Evolutionary conservation across 768 basidiomycete species (phyloP).

Genomic region (Lentinula sp.): DNA sequence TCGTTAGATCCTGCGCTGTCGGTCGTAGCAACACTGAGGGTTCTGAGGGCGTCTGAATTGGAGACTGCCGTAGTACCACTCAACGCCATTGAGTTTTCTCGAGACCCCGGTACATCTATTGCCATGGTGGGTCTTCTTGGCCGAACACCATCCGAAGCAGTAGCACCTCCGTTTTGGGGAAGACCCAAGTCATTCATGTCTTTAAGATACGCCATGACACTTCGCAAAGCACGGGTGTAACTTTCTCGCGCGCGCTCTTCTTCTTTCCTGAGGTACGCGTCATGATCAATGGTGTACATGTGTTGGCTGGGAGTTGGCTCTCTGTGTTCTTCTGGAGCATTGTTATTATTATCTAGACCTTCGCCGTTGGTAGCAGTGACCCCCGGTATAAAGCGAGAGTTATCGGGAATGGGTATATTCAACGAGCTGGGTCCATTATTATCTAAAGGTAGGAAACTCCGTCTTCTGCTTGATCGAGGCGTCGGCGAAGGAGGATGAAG

Average conservation of each 20-base stretch:
- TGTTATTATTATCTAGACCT: constrained; percentile 19
- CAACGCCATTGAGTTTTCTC: constrained; percentile 51
- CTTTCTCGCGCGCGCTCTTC: constrained; percentile 67
- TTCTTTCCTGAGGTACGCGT: constrained; percentile 54
- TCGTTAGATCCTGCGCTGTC: constrained; percentile 71
- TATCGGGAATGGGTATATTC: constrained; percentile 57
- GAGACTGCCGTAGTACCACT: constrained; percentile 37
- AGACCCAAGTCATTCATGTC: constrained; percentile 91
- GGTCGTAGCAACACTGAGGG: constrained; percentile 68
- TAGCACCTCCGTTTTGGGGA: constrained; percentile 51
- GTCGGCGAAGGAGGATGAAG: constrained; percentile 38
- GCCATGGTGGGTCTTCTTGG: constrained; percentile 63
- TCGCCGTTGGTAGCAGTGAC: constrained; percentile 33
- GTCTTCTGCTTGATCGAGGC: constrained; percentile 57
- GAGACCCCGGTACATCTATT: constrained; percentile 33
- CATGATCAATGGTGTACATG: constrained; percentile 28
- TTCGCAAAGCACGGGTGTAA: constrained; percentile 76
- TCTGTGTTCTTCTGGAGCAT: constrained; percentile 14
- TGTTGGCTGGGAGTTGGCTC: constrained; percentile 35
- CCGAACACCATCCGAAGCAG: constrained; percentile 50
- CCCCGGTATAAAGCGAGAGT: constrained; percentile 53
- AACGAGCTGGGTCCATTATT: constrained; percentile 41
- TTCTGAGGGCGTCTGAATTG: constrained; percentile 45
- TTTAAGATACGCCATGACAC: constrained; percentile 92
- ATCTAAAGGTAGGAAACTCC: constrained; percentile 88